A percentile compares a stretch with the other conserved stretches of the same genome.
These are phyloP conservation scores for Trichoderma gamsii DNA, from an alignment of 495 filamentous ascomycete genomes.

Conservation along the genomic window DNA sequence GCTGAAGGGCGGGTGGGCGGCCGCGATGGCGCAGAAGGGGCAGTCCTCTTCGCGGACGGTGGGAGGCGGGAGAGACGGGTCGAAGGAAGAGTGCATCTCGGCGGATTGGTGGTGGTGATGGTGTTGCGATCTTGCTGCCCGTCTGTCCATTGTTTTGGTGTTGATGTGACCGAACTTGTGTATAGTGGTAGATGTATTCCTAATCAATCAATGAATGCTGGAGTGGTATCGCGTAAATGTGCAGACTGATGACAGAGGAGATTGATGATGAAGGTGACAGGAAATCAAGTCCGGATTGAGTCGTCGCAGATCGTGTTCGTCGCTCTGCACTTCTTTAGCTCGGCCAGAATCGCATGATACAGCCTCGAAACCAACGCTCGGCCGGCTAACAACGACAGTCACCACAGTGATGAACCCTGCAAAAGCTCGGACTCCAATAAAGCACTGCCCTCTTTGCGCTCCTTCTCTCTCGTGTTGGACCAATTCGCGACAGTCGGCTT, in stretches of 20 bases:
- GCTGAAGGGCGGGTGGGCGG: slow-evolving; percentile 38
- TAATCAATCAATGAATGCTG: no score
- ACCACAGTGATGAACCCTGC: not conserved
- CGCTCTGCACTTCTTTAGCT: not conserved
- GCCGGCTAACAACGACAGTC: not conserved
- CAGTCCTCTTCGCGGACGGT: slow-evolving; percentile 31
- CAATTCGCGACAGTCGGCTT: no score
- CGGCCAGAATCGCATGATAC: not conserved
- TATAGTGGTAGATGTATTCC: not conserved
- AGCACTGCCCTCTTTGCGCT: no score
- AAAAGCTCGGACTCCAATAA: not conserved
- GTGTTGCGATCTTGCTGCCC: not conserved
- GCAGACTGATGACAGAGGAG: no score
- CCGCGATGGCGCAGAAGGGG: slow-evolving; percentile 62
- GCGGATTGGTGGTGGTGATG: not conserved
- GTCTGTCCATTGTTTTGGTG: not conserved
- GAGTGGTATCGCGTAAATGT: not conserved
- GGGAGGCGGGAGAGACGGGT: slow-evolving; percentile 7
- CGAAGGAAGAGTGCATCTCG: slow-evolving; percentile 16
- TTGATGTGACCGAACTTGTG: not conserved
- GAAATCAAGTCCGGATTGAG: not conserved
- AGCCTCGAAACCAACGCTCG: not conserved
- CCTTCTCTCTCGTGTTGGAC: no score
- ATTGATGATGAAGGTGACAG: not conserved
- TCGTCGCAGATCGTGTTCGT: not conserved